A percentile compares a stretch with the other conserved stretches of the same genome.
phyloP scores from a whole-genome alignment of 2,329 filamentous ascomycete species.

The Pseudogymnoascus sp. region DNA sequence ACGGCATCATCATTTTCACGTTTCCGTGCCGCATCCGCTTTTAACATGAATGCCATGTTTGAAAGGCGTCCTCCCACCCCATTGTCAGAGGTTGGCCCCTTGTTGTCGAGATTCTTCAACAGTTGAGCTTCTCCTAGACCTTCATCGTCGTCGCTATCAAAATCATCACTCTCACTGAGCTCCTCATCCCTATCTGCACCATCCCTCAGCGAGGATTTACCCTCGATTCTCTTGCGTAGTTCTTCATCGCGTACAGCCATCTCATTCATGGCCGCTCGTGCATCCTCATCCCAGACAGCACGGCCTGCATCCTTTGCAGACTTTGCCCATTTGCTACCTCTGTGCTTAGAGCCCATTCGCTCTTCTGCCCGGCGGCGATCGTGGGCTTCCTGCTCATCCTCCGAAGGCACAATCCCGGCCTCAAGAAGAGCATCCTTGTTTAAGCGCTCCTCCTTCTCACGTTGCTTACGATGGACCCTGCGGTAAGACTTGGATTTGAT shows the following conservation, averaged over 20 bases:
- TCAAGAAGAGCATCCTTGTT: conserved; percentile 51
- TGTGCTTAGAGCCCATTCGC: conserved; percentile 61
- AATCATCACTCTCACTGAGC: conserved; percentile 50
- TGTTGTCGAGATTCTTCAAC: conserved; percentile 39
- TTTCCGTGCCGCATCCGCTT: conserved; percentile 70
- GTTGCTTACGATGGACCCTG: conserved; percentile 77
- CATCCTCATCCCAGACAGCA: conserved; percentile 62
- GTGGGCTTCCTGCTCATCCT: conserved; percentile 55
- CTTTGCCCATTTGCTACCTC: conserved; percentile 66
- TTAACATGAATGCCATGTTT: conserved; percentile 90
- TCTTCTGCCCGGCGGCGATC: conserved; percentile 59
- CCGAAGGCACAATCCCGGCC: conserved; percentile 51
- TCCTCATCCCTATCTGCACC: conserved; percentile 40
- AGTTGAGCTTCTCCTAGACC: conserved; percentile 40
- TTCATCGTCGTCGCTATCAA: conserved; percentile 41
- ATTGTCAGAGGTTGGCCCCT: neutral
- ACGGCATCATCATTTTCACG: conserved; percentile 73
- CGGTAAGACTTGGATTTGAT: conserved; percentile 98
- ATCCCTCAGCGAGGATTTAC: conserved; percentile 44
- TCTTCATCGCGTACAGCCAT: conserved; percentile 61
- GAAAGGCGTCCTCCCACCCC: conserved; percentile 59
- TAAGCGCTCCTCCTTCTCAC: conserved; percentile 48
- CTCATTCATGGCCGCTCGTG: conserved; percentile 54
- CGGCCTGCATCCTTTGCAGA: conserved; percentile 56
- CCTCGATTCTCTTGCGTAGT: conserved; percentile 55